Base-by-base conservation (phyloP, 306 rosid genomes). In the Cicer bijugum region DNA sequence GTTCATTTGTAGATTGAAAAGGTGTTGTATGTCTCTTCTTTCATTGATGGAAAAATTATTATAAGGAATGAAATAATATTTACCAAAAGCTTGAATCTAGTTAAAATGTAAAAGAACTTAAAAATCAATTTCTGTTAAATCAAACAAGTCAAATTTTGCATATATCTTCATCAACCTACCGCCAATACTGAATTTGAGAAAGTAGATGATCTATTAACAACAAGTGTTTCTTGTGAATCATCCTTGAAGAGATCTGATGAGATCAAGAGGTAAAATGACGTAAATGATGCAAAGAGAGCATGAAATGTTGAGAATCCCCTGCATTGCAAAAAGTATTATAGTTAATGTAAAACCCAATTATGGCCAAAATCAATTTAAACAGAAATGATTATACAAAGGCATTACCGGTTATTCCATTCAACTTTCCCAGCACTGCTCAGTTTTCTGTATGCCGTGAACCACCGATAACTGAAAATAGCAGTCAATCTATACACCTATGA, bases 291-390 rank as follows among this genome's bases (percentile, higher is more conserved):
- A 51, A 88, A 82, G 66, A 92, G 59, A 62, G 98, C 98, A 79
- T 92, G 98, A 73, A 85, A 81, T 56, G 98, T 92, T 62, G 98
- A 92, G 88, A 92, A 82, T 44, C 98, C 98, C 91, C 98, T 92
- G 89, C 66, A 74, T 61, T 60, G 28, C 42, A 74, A 80, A 76
- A 65, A 33, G 1, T 23, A 67, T 40, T 23, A 15, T 51, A 51
- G 28, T 67, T 75, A 65, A 75, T 53, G 6, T 8, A 82, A 71
- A 74, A 52, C 40, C 40, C 61, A 75, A 71, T 71, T 46, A 15
- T 63, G 44, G 39, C 79, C 8, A 78, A 48, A 81, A 58, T 11
- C 50, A 61, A 79, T 33, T 51, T 4, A 56, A 44, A 62, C 47
- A 40, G 15, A 81, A 74, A 62, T 46, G n/a, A 66, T 66, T n/a